Base-by-base conservation (phyloP, 169 alveolate genomes). In the Eimeria falciformis region DNA sequence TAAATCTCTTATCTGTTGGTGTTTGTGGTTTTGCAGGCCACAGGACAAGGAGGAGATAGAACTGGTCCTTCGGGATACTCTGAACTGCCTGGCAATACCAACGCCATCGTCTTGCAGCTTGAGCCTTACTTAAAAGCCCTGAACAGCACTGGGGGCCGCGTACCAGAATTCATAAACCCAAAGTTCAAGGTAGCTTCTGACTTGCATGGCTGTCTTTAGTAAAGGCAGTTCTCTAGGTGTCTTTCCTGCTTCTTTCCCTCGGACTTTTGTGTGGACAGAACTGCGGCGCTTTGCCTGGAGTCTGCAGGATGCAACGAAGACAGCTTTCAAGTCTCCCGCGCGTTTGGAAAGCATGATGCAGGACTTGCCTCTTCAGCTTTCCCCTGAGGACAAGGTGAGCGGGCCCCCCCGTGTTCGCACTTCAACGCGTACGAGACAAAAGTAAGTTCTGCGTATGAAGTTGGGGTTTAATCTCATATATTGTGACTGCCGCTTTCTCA, bases 341-440 rank as follows among this genome's bases (percentile, higher is more conserved):
- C 97, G 99, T 81, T 94, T 98, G 56, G 99, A 98, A 92, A 97
- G 99, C 55, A 97, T 97, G 98, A 97, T 97, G 99, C 98, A 98
- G 92, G 99, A 97, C 90, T 96, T 95, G 25, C 93, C 94, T 0
- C 89, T 87, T 5, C 91, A 55, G 47, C 75, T 92, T 29, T 21
- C 62, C 5, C 68, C 84, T 37, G 50, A 21, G 14, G 92, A 68
- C 84, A 87, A 68, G 33, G 94, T 91, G 50, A 47, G 87, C 25
- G 40, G 2, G 40, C 40, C 40, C 40, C 40, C 40, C 55, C 23
- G 43, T 12, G 81, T 17, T 12, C 23, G 55, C 23, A 33, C 29
- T 17, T 18, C 47, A 0, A 69, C 23, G 3, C 55, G 81, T 17
- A 17, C 17, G 43, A 37, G 17, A 29, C 47, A 12, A 12, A 29